Evolutionary conservation across 108 stramenopile genomes (phyloP), one percentile per base, ranked within the genome.

Genomic region (Aurantiochytrium sp.): DNA sequence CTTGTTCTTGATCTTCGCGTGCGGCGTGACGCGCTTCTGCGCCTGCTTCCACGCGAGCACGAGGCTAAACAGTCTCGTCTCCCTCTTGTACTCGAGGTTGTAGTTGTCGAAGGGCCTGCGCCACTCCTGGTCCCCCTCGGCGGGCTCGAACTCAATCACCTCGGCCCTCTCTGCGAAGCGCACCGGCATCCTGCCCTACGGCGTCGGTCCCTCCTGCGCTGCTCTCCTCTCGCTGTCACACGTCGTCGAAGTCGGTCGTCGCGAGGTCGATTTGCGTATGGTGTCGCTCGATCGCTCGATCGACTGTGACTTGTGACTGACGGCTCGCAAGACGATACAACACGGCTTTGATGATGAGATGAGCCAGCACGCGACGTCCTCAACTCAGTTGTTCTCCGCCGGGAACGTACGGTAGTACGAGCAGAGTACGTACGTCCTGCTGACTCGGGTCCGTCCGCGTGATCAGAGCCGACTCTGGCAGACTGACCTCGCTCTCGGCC

Each of bases 31-130:
- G 73, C 45, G 21, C 39, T 41, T 22, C 42, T 81, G 39, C 42
- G 73, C 39, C 73, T 42, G 12, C 2, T 81, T 81, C 73, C 73
- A 81, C 39, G 12, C 42, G 27, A 81, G 73, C 73, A 81, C 73
- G 24, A 81, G 73, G 42, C 19, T 12, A 24, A 27, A 81, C 24
- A 81, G 39, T 15, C 30, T 37, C 19, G 39, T 42, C 73, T 81
- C 73, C 3, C 73, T 6, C 42, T 48, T 41, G 73, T 81, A 81
- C 73, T 81, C 73, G 42, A 48, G 73, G 73, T 81, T 81, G 73
- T 48, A 48, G 73, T 81, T 48, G 24, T 6, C 73, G 39, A 48
- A 81, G 42, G 45, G n/a, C 27, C 45, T 12, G 21, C 45, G 12
- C 39, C 45, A 48, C 42, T 81, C 73, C 19, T 37, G 36, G 34